Percentiles rank a stretch among this genome's conserved stretches.
Conservation (phyloP, 345 rosid species). For the Camelina laxa region DNA sequence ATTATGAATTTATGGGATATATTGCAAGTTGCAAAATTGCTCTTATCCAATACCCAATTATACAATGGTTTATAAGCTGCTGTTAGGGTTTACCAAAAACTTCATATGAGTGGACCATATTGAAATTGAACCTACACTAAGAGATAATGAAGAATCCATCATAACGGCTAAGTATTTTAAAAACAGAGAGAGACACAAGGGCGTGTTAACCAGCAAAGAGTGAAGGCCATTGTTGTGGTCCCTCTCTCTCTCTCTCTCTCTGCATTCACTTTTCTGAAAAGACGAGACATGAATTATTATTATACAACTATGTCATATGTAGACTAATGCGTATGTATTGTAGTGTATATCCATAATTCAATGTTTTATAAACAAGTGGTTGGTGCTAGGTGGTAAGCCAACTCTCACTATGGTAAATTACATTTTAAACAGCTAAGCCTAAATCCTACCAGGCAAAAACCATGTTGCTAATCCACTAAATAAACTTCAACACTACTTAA, state of each 20-base stretch:
- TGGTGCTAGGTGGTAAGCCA: background rate
- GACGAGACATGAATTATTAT: conserved; percentile 37
- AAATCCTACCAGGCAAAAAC: background rate
- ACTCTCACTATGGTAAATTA: background rate
- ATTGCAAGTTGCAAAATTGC: conserved; percentile 22
- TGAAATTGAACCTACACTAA: conserved; percentile 5
- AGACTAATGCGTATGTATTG: background rate
- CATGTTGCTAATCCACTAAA: background rate
- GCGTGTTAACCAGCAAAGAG: conserved; percentile 50
- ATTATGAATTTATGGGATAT: background rate
- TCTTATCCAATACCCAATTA: conserved; percentile 16
- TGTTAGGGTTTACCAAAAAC: conserved; percentile 15
- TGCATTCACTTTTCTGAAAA: conserved; percentile 37
- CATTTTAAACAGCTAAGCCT: background rate
- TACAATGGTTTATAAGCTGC: no score
- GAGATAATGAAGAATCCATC: conserved; percentile 20
- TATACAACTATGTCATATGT: conserved; percentile 4
- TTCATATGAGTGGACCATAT: conserved; percentile 26
- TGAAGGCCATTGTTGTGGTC: conserved; percentile 28
- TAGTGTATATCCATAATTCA: background rate
- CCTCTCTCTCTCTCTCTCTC: conserved; percentile 12
- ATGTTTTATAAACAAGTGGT: background rate
- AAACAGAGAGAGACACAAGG: conserved; percentile 52
- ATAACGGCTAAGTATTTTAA: conserved; percentile 36
- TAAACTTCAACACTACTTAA: background rate